A percentile compares a stretch with the other conserved stretches of the same genome.
These are phyloP conservation scores for Aspergillus ochraceus DNA, from an alignment of 2,329 filamentous ascomycete genomes.

Conservation along the genomic window DNA sequence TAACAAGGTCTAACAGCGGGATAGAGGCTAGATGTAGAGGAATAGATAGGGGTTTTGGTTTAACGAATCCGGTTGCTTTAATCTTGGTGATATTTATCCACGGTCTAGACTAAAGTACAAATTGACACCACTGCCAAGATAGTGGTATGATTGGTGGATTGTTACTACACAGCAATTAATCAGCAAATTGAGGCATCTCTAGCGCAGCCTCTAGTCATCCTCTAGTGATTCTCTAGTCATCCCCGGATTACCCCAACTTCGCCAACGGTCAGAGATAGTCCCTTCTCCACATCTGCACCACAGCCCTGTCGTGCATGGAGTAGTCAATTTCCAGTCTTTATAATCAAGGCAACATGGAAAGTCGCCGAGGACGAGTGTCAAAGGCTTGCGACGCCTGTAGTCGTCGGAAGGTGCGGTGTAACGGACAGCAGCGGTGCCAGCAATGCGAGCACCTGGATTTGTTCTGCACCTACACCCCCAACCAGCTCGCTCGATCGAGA, in stretches of 20 bases:
- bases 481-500: constrained; percentile 32
- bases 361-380: constrained; percentile 9
- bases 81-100: too few species aligned
- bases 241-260: not conserved
- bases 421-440: constrained; percentile 46
- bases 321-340: too few species aligned
- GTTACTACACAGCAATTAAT: not conserved
- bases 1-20: constrained; percentile 1
- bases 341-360: not conserved
- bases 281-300: not conserved
- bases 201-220: too few species aligned
- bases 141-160: not conserved
- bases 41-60: not conserved
- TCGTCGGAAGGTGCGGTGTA: constrained; percentile 49
- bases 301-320: too few species aligned
- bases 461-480: constrained; percentile 45
- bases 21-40: not conserved
- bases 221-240: too few species aligned
- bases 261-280: not conserved
- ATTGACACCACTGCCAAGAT: too few species aligned
- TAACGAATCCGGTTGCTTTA: too few species aligned
- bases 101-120: too few species aligned
- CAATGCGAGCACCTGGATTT: constrained; percentile 47
- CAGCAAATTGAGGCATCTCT: not conserved
- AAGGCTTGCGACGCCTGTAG: constrained; percentile 50